phyloP scores from a whole-genome alignment of 148 eudicot species.

The Drosera capensis region DNA sequence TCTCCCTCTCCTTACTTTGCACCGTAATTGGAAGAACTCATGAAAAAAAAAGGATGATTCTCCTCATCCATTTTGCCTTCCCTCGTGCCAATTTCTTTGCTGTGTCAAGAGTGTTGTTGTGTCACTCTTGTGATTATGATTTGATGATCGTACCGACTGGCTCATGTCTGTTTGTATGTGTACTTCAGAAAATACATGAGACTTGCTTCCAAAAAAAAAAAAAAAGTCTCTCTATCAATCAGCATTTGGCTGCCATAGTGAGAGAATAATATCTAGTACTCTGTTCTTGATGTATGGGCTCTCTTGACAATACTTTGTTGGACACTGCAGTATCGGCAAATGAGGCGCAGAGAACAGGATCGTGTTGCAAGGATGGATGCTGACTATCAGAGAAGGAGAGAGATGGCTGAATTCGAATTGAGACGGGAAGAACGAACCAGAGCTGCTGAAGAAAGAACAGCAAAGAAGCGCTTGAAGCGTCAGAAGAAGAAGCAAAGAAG shows the following conservation, averaged over 20 bases:
- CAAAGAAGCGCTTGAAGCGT: constrained; percentile 84
- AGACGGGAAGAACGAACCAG: constrained; percentile 73
- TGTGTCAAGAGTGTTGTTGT: too few relatives aligned
- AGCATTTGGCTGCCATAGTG: background rate
- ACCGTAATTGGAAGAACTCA: too few relatives aligned
- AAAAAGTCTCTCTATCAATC: background rate
- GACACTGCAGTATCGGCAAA: constrained; percentile 76
- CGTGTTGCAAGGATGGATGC: constrained; percentile 81
- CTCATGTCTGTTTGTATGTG: too few relatives aligned
- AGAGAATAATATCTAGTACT: too few relatives aligned
- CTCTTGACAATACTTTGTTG: constrained; percentile 4
- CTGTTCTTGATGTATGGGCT: background rate
- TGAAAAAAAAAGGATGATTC: too few relatives aligned
- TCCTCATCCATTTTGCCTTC: too few relatives aligned
- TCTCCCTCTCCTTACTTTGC: too few relatives aligned
- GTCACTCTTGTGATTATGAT: too few relatives aligned
- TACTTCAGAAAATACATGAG: background rate
- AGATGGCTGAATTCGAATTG: constrained; percentile 52
- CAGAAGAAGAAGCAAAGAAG: constrained; percentile 72
- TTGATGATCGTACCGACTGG: too few relatives aligned
- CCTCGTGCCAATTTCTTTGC: too few relatives aligned
- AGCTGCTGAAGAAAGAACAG: constrained; percentile 83
- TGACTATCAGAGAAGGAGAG: constrained; percentile 69
- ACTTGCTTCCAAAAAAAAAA: background rate
- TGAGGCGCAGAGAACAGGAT: constrained; percentile 94